Percentiles rank a stretch among this genome's conserved stretches.
These are phyloP conservation scores for Nephelium lappaceum DNA, from an alignment of 345 rosid genomes.

Conservation along the genomic window DNA sequence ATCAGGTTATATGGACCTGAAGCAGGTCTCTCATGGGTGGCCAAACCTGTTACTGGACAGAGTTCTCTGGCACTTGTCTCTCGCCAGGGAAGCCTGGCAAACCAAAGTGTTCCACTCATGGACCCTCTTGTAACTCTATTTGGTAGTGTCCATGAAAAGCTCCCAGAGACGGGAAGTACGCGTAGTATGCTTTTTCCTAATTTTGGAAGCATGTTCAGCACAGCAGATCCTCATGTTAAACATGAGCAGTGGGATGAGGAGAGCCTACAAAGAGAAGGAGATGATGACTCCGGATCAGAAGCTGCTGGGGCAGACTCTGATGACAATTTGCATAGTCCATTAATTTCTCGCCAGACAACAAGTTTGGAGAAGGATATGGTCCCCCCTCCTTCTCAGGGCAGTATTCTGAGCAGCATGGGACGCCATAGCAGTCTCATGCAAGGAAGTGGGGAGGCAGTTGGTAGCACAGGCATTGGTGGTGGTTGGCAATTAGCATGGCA, in stretches of 20 bases:
- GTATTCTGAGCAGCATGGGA: slow-evolving; percentile 68
- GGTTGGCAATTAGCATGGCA: slow-evolving; percentile 99
- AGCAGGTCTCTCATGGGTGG: slow-evolving; percentile 84
- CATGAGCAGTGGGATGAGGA: slow-evolving; percentile 91
- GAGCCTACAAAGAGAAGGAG: slow-evolving; percentile 70
- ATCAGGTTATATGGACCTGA: slow-evolving; percentile 77
- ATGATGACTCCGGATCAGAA: slow-evolving; percentile 59
- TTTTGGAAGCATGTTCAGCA: slow-evolving; percentile 93
- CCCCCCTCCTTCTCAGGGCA: slow-evolving; percentile 58
- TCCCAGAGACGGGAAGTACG: slow-evolving; percentile 76
- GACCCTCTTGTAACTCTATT: slow-evolving; percentile 93
- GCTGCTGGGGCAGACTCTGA: slow-evolving; percentile 72
- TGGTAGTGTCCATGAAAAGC: slow-evolving; percentile 89
- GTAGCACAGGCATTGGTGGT: slow-evolving; percentile 87
- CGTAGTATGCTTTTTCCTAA: slow-evolving; percentile 78
- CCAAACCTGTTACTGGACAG: slow-evolving; percentile 80
- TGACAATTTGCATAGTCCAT: slow-evolving; percentile 80
- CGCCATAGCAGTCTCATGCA: slow-evolving; percentile 68
- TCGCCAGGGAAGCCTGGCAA: slow-evolving; percentile 84
- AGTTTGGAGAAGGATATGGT: slow-evolving; percentile 78
- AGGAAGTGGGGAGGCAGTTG: slow-evolving; percentile 59
- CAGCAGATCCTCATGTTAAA: slow-evolving; percentile 56
- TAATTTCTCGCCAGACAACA: slow-evolving; percentile 89
- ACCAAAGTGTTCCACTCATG: slow-evolving; percentile 65
- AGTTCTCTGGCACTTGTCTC: slow-evolving; percentile 70